These are phyloP conservation scores for Ceratopteris richardii DNA, from an alignment of 75 land plant species.

Conservation along the genomic window DNA sequence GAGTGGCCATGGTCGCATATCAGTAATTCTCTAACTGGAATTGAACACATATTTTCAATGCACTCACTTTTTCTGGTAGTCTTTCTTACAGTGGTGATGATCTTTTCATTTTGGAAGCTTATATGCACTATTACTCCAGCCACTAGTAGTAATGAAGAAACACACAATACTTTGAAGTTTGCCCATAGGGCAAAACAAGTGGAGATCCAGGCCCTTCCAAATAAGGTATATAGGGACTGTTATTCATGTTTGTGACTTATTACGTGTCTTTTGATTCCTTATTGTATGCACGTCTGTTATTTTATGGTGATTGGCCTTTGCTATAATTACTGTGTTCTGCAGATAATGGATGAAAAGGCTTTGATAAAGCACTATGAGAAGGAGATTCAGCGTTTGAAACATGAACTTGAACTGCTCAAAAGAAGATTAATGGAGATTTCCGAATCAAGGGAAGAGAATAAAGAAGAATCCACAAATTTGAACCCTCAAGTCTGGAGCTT, in stretches of 20 bases:
- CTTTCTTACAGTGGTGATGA: not conserved
- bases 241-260: not conserved
- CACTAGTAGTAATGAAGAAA: conserved; percentile 79
- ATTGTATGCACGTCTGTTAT: no score
- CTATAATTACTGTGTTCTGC: no score
- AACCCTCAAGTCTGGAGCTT: no score
- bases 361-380: conserved; percentile 84
- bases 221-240: conserved; percentile 36
- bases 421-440: conserved; percentile 33
- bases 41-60: not conserved
- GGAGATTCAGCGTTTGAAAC: conserved; percentile 63
- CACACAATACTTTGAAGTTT: conserved; percentile 87
- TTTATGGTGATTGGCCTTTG: not conserved
- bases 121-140: conserved; percentile 92
- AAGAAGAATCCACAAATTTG: no score
- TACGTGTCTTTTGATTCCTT: not conserved
- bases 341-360: conserved; percentile 94
- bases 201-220: conserved; percentile 70
- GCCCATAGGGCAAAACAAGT: conserved; percentile 86
- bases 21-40: conserved; percentile 2
- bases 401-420: conserved; percentile 69
- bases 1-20: conserved; percentile 19
- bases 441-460: no score
- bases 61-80: no score
- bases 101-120: conserved; percentile 52